A percentile compares a stretch with the other conserved stretches of the same genome.
These are phyloP conservation scores for Carallia pectinifolia DNA, from an alignment of 345 rosid genomes.

Conservation along the genomic window DNA sequence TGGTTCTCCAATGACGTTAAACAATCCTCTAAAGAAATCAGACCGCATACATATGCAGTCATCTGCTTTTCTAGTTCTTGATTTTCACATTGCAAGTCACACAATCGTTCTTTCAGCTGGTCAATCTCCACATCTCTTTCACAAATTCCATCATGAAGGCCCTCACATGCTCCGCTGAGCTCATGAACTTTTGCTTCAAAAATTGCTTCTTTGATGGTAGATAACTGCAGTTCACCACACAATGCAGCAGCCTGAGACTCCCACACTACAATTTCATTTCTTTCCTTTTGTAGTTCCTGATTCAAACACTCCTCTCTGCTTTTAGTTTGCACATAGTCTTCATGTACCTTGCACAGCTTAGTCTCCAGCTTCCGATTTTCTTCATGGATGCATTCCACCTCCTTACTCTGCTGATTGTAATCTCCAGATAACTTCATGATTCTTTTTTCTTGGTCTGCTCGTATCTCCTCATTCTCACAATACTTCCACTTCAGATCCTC, in stretches of 20 bases:
- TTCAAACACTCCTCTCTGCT: constrained; percentile 49
- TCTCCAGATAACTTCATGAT: constrained; percentile 52
- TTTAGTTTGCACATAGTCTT: constrained; percentile 49
- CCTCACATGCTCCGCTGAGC: constrained; percentile 42
- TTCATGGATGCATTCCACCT: constrained; percentile 35
- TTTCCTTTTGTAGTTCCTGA: constrained; percentile 46
- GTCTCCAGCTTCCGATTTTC: constrained; percentile 48
- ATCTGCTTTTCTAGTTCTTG: constrained; percentile 50
- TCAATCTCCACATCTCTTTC: constrained; percentile 48
- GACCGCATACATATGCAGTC: constrained; percentile 51
- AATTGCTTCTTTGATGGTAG: constrained; percentile 51
- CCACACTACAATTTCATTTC: constrained; percentile 49
- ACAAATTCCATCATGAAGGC: constrained; percentile 36
- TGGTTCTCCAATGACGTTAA: constrained; percentile 63
- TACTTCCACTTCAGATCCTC: constrained; percentile 56
- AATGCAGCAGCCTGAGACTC: constrained; percentile 53
- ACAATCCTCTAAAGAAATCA: constrained; percentile 55
- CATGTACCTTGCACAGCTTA: constrained; percentile 39
- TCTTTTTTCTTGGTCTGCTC: constrained; percentile 51
- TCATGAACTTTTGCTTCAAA: constrained; percentile 57
- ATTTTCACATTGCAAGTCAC: constrained; percentile 55
- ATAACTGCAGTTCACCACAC: constrained; percentile 54
- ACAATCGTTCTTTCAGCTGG: constrained; percentile 55
- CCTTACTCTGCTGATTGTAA: constrained; percentile 45
- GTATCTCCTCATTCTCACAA: constrained; percentile 45